These are phyloP conservation scores for Aspergillus avenaceus DNA, from an alignment of 495 filamentous ascomycete species.

Conservation along the genomic window DNA sequence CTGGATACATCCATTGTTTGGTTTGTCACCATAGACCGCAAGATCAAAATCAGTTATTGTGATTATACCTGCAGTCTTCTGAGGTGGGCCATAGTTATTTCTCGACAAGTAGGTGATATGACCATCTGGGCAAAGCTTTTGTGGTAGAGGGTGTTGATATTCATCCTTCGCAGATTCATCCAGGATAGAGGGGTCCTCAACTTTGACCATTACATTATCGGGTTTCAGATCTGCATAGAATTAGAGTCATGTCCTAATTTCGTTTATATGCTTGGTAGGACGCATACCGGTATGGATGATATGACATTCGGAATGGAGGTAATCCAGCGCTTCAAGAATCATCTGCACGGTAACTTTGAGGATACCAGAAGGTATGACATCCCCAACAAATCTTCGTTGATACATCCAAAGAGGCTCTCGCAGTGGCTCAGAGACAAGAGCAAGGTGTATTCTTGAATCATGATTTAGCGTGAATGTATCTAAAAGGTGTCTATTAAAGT, in stretches of 20 bases:
- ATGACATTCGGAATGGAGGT: constrained; percentile 79
- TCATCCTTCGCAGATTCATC: constrained; percentile 17
- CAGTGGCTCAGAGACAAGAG: constrained; percentile 34
- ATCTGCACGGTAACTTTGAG: constrained; percentile 85
- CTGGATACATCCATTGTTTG: constrained; percentile 32
- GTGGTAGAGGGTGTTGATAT: constrained; percentile 14
- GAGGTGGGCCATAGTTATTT: constrained; percentile 11
- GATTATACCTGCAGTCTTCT: constrained; percentile 10
- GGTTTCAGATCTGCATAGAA: constrained; percentile 11
- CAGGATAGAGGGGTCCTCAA: constrained; percentile 18
- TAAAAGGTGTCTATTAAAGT: constrained; percentile 22
- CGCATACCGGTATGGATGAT: constrained; percentile 83
- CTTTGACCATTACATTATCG: constrained; percentile 16
- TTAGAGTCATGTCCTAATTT: no score
- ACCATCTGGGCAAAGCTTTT: constrained; percentile 14
- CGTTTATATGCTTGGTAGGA: constrained; percentile 7
- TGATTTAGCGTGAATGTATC: constrained; percentile 27
- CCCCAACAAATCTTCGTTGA: constrained; percentile 3
- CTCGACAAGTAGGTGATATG: constrained; percentile 16
- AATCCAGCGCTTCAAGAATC: constrained; percentile 78
- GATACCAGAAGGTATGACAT: constrained; percentile 57
- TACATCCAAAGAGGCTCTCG: constrained; percentile 22
- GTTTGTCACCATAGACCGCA: constrained; percentile 18
- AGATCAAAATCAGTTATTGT: constrained; percentile 20
- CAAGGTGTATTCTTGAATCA: constrained; percentile 20